phyloP scores from a whole-genome alignment of 2,329 filamentous ascomycete species.

The Saccharata proteae region DNA sequence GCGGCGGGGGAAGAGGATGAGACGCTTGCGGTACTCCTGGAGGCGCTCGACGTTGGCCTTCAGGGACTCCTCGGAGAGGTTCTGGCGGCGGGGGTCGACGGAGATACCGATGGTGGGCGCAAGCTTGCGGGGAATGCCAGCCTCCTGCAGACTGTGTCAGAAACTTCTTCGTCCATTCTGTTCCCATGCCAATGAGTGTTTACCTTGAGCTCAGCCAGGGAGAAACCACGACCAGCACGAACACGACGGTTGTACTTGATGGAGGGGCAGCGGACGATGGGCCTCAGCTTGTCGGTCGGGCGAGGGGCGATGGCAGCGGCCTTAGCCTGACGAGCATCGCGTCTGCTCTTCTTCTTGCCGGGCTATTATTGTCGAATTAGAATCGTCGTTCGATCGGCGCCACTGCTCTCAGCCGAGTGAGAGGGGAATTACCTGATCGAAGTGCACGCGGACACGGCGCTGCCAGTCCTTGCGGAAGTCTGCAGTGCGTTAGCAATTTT shows the following conservation, averaged over 20 bases:
- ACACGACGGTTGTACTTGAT: slow-evolving; percentile 99
- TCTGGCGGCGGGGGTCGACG: slow-evolving; percentile 92
- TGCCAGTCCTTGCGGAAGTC: slow-evolving; percentile 99
- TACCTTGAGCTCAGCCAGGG: slow-evolving; percentile 97
- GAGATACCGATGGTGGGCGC: slow-evolving; percentile 94
- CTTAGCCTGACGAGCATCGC: slow-evolving; percentile 86
- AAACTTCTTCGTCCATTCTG: slow-evolving; percentile 12
- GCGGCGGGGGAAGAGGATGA: slow-evolving; percentile 97
- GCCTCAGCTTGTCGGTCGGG: slow-evolving; percentile 92
- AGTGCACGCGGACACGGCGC: slow-evolving; percentile 96
- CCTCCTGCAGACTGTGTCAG: slow-evolving; percentile 59
- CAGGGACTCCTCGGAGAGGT: slow-evolving; percentile 92
- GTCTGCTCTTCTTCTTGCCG: slow-evolving; percentile 88
- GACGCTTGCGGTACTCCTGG: slow-evolving; percentile 90
- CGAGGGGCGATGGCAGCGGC: slow-evolving; percentile 90
- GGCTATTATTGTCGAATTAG: slow-evolving; percentile 47
- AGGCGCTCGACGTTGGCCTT: slow-evolving; percentile 92
- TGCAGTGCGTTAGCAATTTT: slow-evolving; percentile 35
- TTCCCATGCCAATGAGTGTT: slow-evolving; percentile 1
- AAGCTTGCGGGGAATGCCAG: slow-evolving; percentile 86
- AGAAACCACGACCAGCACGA: slow-evolving; percentile 94
- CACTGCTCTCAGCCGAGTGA: slow-evolving; percentile 38
- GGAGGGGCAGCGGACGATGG: slow-evolving; percentile 93
- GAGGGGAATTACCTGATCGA: slow-evolving; percentile 84
- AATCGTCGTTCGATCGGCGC: slow-evolving; percentile 26